These are phyloP conservation scores for Agrocybe praecox DNA, from an alignment of 768 basidiomycete species.

Conservation along the genomic window DNA sequence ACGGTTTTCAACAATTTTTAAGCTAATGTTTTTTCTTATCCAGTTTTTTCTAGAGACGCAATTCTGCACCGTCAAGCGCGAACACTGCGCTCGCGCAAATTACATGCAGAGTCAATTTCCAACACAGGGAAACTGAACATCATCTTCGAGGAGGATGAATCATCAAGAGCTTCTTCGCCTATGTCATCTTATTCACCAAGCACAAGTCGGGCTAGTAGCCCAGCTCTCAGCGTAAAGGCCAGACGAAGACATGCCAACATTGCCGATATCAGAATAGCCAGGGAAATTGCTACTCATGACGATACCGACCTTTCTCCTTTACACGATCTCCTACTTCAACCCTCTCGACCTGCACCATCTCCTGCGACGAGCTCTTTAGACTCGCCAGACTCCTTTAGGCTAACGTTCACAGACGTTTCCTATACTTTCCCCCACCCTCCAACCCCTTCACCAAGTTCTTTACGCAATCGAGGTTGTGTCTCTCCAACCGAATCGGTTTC, in stretches of 20 bases:
- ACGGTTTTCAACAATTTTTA: not conserved
- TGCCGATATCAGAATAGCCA: slow-evolving; percentile 31
- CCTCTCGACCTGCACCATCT: slow-evolving; percentile 29
- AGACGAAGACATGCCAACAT: slow-evolving; percentile 29
- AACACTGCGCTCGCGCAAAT: slow-evolving; percentile 22
- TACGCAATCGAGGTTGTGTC: slow-evolving; percentile 22
- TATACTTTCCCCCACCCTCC: slow-evolving; percentile 41
- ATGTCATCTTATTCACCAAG: slow-evolving; percentile 4
- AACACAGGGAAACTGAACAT: slow-evolving; percentile 26
- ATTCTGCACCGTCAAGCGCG: slow-evolving; percentile 32
- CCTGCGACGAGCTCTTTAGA: slow-evolving; percentile 19
- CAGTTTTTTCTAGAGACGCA: slow-evolving; percentile 35
- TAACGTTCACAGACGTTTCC: slow-evolving; percentile 33
- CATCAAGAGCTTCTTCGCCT: slow-evolving; percentile 15
- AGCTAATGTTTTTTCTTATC: slow-evolving; percentile 9
- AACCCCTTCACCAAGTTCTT: slow-evolving; percentile 28
- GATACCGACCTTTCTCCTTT: slow-evolving; percentile 23
- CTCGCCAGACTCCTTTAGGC: slow-evolving; percentile 33
- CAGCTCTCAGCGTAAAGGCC: slow-evolving; percentile 14
- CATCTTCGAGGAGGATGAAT: slow-evolving; percentile 35
- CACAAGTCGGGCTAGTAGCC: slow-evolving; percentile 8
- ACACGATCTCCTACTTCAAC: slow-evolving; percentile 16
- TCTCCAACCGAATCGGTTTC: slow-evolving; percentile 43
- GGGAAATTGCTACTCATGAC: slow-evolving; percentile 18
- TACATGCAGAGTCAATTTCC: slow-evolving; percentile 2